Evolutionary conservation across 306 rosid genomes (phyloP).

Genomic region (Dryas alaskensis): DNA sequence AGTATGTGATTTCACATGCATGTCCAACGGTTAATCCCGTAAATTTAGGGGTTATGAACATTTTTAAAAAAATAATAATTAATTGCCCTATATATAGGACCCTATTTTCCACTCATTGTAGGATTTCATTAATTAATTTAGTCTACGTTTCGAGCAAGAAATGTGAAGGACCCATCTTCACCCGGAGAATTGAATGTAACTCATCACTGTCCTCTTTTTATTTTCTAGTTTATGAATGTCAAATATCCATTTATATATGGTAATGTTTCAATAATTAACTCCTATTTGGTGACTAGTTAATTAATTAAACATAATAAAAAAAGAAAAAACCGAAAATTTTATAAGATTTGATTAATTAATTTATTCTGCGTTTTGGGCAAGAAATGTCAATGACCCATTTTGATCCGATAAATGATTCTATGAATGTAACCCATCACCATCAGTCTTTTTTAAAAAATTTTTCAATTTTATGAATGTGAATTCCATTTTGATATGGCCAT

Average conservation of each 20-base stretch:
- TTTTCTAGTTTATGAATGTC: constrained; percentile 16
- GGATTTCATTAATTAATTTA: neutral
- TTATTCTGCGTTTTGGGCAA: too few species aligned
- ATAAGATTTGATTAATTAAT: too few species aligned
- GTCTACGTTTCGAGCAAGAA: constrained; percentile 9
- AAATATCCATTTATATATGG: neutral
- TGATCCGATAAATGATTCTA: too few species aligned
- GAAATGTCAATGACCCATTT: too few species aligned
- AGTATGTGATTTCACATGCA: constrained; percentile 36
- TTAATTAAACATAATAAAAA: neutral
- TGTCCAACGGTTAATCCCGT: constrained; percentile 43
- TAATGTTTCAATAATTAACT: neutral
- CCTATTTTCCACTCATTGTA: neutral
- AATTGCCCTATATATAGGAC: neutral
- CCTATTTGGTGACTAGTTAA: too few species aligned
- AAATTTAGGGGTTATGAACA: constrained; percentile 41
- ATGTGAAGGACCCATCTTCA: constrained; percentile 7
- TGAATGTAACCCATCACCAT: too few species aligned
- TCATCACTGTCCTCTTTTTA: neutral
- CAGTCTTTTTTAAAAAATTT: too few species aligned
- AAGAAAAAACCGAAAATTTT: neutral
- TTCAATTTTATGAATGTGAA: too few species aligned
- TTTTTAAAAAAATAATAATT: neutral
- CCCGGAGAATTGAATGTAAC: neutral
- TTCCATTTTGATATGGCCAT: too few species aligned